A percentile compares a stretch with the other conserved stretches of the same genome.
phyloP scores from a whole-genome alignment of 176 grass and related monocot genomes.

The Pontederia crassipes region DNA sequence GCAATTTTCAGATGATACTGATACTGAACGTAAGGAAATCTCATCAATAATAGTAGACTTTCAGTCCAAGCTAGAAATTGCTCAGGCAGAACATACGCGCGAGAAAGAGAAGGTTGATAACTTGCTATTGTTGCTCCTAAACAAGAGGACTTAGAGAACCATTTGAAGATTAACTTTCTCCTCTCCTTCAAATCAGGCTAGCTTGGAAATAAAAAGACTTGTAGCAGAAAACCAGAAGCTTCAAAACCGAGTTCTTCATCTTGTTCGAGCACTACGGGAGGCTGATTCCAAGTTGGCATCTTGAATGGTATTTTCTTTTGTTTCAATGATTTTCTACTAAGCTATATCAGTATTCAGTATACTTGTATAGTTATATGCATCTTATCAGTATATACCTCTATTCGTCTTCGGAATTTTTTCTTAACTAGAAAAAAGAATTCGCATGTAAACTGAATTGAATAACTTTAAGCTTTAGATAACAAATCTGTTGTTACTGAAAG shows the following conservation, averaged over 20 bases:
- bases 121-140: not conserved
- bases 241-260: constrained; percentile 60
- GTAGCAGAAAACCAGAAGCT: constrained; percentile 61
- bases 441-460: too few relatives aligned
- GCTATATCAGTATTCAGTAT: too few relatives aligned
- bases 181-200: constrained; percentile 16
- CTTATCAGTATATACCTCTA: too few relatives aligned
- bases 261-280: constrained; percentile 46
- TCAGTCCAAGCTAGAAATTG: constrained; percentile 13
- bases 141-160: not conserved
- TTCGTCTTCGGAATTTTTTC: too few relatives aligned
- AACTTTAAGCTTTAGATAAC: too few relatives aligned
- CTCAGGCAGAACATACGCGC: constrained; percentile 6
- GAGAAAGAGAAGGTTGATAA: constrained; percentile 11
- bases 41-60: constrained; percentile 9
- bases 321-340: too few relatives aligned
- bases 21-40: constrained; percentile 2
- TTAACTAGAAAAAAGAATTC: too few relatives aligned
- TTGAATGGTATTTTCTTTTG: not conserved
- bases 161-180: not conserved
- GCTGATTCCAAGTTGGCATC: constrained; percentile 31
- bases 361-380: too few relatives aligned
- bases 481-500: too few relatives aligned
- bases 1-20: constrained; percentile 1
- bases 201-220: constrained; percentile 55